Base-by-base conservation (phyloP, 768 basidiomycete species). In the Lyophyllum atratum region DNA sequence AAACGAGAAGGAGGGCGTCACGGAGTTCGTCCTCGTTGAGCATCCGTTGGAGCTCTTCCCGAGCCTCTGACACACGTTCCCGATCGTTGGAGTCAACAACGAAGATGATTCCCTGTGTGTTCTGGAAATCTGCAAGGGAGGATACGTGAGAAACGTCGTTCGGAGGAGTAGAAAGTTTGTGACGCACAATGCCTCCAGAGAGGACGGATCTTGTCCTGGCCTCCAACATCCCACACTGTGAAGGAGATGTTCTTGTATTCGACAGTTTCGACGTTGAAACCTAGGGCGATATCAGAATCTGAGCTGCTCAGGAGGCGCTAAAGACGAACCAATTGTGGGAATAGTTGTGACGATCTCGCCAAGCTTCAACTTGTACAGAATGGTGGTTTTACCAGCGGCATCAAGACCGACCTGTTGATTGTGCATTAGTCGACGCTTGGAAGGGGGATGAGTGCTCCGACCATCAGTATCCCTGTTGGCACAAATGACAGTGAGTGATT, bases 221-320 rank as follows among this genome's bases (percentile, higher is more conserved):
- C 97, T 85, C 97, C 97, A 62, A 99, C 97, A 79, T 99, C 97
- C 97, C 97, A 98, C 45, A 98, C 97, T 22, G 96, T 99, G 86
- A 99, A 99, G 24, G 95, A 97, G 64, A 98, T 98, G 83, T 98
- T 99, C 85, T 98, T 98, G 81, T 99, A 98, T 76, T 98, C 96
- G 65, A 99, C 97, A 59, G 97, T 98, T 84, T 99, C 97, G 66
- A 99, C 97, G 73, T 99, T 99, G 84, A 99, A 99, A 58, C 97
- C 97, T 98, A 64, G 22, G 39, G n/a, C 51, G 59, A 54, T 57
- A 59, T 66, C 57, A 68, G 67, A 55, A 56, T 65, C 56, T 26
- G 55, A 55, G 49, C 60, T 55, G 53, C 44, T 31, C 25, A 50
- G 56, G 28, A 42, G 42, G 55, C 34, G 57, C 52, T 26, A 49